Conservation (phyloP, 2,329 filamentous ascomycete genomes). For the Xylaria digitata region DNA sequence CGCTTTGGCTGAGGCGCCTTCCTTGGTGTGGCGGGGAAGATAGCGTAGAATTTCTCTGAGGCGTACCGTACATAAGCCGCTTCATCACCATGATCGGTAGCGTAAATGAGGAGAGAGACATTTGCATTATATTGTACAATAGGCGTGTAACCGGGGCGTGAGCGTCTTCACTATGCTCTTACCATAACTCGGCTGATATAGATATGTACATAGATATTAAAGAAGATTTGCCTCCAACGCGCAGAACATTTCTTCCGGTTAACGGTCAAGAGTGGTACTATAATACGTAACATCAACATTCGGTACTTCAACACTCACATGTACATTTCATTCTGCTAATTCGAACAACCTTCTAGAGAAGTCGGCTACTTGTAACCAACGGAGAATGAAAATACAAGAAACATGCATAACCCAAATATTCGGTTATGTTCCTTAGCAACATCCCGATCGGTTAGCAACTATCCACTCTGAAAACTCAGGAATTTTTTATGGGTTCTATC, state of each 20-base stretch:
- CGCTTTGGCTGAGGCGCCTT: slow-evolving; percentile 1
- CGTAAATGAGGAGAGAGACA: slow-evolving; percentile 10
- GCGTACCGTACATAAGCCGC: slow-evolving; percentile 8
- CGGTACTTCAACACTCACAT: neutral
- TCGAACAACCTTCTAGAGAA: neutral
- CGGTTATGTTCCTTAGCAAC: neutral
- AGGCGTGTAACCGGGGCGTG: neutral
- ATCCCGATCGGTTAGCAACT: neutral
- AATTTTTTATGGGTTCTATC: neutral
- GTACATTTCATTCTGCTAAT: neutral
- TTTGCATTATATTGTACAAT: slow-evolving; percentile 6
- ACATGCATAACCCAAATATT: neutral
- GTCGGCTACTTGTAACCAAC: neutral
- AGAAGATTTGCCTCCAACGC: neutral
- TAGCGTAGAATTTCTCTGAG: slow-evolving; percentile 8
- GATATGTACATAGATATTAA: neutral
- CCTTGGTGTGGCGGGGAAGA: neutral
- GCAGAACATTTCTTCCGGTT: neutral
- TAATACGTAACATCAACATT: neutral
- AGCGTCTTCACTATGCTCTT: neutral
- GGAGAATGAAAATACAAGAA: neutral
- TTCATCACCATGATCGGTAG: neutral
- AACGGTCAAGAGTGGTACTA: too few species aligned
- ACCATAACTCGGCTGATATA: neutral
- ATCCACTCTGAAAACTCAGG: neutral